phyloP scores from a whole-genome alignment of 257 asterid genomes.

The Solanum medicagineum region DNA sequence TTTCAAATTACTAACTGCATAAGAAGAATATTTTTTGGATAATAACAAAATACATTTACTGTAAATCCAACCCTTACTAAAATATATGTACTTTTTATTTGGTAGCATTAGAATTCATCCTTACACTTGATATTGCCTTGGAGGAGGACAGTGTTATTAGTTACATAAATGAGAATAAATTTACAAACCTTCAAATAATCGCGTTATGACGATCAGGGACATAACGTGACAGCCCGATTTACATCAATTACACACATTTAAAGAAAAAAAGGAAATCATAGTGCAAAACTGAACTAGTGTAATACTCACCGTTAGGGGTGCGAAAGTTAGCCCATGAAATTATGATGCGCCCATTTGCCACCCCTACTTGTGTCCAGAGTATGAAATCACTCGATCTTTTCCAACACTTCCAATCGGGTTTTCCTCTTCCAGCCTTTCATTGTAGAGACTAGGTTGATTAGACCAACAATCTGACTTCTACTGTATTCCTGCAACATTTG shows the following conservation, averaged over 20 bases:
- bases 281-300: neutral
- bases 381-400: conserved; percentile 52
- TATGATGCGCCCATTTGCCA: neutral
- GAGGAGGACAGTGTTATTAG: neutral
- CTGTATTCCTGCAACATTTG: conserved; percentile 60
- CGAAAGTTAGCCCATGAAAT: neutral
- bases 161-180: conserved; percentile 5
- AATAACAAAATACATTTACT: neutral
- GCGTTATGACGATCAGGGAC: neutral
- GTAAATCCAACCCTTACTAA: neutral
- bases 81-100: neutral
- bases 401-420: conserved; percentile 81
- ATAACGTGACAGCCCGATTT: neutral
- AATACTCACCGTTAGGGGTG: neutral
- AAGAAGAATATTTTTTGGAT: neutral
- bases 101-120: neutral
- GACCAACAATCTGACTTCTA: conserved; percentile 69
- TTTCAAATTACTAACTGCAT: neutral
- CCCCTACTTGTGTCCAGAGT: neutral
- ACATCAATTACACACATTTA: conserved; percentile 17
- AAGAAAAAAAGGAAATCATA: neutral
- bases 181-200: conserved; percentile 7
- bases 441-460: conserved; percentile 79
- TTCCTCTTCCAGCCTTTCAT: conserved; percentile 96
- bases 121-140: neutral